Base-by-base conservation (phyloP, 768 basidiomycete species). In the Naganishia onofrii region DNA sequence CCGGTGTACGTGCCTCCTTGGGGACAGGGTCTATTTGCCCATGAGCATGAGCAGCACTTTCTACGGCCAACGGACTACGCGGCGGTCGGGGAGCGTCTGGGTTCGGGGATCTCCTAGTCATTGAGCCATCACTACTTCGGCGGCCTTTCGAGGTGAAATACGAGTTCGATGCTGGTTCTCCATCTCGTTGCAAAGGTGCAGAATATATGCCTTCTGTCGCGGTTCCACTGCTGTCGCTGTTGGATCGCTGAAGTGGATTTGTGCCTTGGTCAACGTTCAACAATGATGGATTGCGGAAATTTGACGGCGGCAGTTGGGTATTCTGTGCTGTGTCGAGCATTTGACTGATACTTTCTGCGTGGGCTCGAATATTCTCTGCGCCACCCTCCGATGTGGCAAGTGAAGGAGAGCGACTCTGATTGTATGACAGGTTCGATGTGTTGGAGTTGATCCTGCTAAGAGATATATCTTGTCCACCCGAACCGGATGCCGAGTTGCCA, bases 1-100 rank as follows among this genome's bases (percentile, higher is more conserved):
- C 68, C 4, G 68, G 68, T 5, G 68, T 57, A 13, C 56, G 38
- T 26, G 68, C 56, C 17, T 69, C 68, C 31, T 52, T 26, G 28
- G 57, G 68, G 2, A 58, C 68, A 31, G 68, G 57, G 58, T 69
- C 68, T 38, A 69, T 53, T 48, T 69, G 68, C 15, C 68, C 68
- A 58, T 69, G 56, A 0, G 68, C 68, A 36, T 60, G 56, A 26
- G 29, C 31, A 10, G 26, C 23, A 36, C 68, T 57, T 4, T 44
- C 65, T 53, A 28, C 29, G n/a, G 12, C 17, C 17, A 52, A 15
- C n/a, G 15, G 29, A 26, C 6, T 66, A 3, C 29, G 48, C 7
- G 34, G 9, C 3, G 36, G 29, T 51, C 65, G 19, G 32, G 65
- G 48, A 53, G 23, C 65, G 21, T 36, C 53, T 0, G 53, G 48